Evolutionary conservation across 2,329 filamentous ascomycete species (phyloP).

Genomic region (Hypocrella siamensis): DNA sequence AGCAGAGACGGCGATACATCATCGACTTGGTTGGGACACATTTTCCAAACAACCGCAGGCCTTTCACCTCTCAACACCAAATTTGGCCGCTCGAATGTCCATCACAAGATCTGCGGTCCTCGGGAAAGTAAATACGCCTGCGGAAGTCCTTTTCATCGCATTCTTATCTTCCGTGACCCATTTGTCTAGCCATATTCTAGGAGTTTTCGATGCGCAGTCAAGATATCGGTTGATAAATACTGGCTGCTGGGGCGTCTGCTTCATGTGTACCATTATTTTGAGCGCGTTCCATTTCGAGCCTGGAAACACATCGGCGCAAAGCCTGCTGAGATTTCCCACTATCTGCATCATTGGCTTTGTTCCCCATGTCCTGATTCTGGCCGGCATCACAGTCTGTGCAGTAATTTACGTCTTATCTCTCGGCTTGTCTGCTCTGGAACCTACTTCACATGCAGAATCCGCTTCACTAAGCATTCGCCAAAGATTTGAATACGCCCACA

Average conservation of each 20-base stretch:
- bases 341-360: constrained; percentile 93
- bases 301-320: constrained; percentile 43
- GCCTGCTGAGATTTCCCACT: constrained; percentile 75
- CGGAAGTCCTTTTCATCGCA: constrained; percentile 75
- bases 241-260: constrained; percentile 76
- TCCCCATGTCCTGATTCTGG: constrained; percentile 75
- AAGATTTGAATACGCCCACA: constrained; percentile 56
- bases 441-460: constrained; percentile 10
- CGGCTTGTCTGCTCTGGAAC: constrained; percentile 46
- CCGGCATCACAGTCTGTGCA: constrained; percentile 62
- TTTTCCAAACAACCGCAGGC: constrained; percentile 35
- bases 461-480: constrained; percentile 32
- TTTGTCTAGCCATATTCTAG: constrained; percentile 68
- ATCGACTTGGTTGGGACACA: constrained; percentile 57
- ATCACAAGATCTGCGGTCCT: constrained; percentile 53
- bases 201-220: constrained; percentile 64
- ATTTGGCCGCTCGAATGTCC: constrained; percentile 21
- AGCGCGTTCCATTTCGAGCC: constrained; percentile 50
- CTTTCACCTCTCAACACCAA: constrained; percentile 11
- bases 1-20: constrained; percentile 74
- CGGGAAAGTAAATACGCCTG: constrained; percentile 69
- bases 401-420: constrained; percentile 67
- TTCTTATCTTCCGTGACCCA: constrained; percentile 84
- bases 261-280: constrained; percentile 74
- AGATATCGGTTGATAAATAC: constrained; percentile 74